phyloP scores from a whole-genome alignment of 2,329 filamentous ascomycete genomes.

The Penicillium sp. region DNA sequence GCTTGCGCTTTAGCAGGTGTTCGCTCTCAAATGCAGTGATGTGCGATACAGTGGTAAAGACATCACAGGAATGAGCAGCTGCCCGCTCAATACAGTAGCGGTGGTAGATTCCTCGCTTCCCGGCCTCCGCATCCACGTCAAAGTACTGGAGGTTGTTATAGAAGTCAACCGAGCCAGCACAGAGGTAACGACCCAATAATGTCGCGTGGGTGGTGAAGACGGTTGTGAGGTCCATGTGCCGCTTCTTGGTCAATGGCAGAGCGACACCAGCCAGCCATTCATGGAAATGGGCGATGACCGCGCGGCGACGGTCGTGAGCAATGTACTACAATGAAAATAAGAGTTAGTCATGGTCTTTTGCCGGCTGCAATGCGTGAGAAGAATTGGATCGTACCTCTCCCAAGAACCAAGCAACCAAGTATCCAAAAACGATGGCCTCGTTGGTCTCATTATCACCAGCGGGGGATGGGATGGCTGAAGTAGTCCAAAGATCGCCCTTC shows the following conservation, averaged over 20 bases:
- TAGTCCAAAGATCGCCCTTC: slow-evolving; percentile 93
- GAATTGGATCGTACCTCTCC: slow-evolving; percentile 65
- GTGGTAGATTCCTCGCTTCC: slow-evolving; percentile 97
- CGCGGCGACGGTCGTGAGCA: slow-evolving; percentile 79
- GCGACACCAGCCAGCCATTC: slow-evolving; percentile 96
- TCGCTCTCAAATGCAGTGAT: slow-evolving; percentile 98
- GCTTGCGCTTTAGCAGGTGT: slow-evolving; percentile 92
- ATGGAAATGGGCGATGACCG: slow-evolving; percentile 96
- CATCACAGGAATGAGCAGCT: slow-evolving; percentile 81
- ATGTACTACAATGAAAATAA: slow-evolving; percentile 58
- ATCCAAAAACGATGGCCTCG: slow-evolving; percentile 94
- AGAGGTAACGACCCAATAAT: slow-evolving; percentile 87
- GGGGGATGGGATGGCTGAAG: slow-evolving; percentile 85
- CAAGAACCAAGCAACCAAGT: slow-evolving; percentile 93
- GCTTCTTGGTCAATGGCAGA: slow-evolving; percentile 81
- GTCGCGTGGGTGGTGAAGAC: slow-evolving; percentile 99
- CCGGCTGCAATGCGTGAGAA: not conserved
- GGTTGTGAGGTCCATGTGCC: slow-evolving; percentile 90
- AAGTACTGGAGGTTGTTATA: slow-evolving; percentile 98
- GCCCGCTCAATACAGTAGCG: slow-evolving; percentile 95
- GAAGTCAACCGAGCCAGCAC: slow-evolving; percentile 94
- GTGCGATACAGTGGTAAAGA: slow-evolving; percentile 97
- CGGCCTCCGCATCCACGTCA: slow-evolving; percentile 90
- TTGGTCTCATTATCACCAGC: slow-evolving; percentile 89
- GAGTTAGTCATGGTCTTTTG: not conserved